phyloP scores from a whole-genome alignment of 257 asterid genomes.

The Solanum bulbocastanum region DNA sequence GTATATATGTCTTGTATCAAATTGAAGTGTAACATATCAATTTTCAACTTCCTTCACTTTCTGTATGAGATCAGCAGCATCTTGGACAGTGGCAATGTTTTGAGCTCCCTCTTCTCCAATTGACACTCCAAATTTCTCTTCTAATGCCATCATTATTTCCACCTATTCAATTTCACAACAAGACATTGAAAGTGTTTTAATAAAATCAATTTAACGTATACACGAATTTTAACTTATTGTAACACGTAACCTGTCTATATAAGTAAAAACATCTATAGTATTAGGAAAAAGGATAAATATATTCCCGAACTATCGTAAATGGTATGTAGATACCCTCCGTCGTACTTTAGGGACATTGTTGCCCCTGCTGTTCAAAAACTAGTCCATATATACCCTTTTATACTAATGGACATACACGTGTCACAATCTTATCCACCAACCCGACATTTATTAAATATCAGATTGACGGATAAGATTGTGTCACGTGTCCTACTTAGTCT shows the following conservation, averaged over 20 bases:
- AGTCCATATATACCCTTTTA: no score
- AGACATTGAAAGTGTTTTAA: background rate
- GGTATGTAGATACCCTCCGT: no score
- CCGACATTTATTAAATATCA: no score
- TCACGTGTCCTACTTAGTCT: no score
- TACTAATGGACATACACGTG: no score
- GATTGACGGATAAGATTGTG: no score
- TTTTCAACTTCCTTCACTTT: constrained; percentile 26
- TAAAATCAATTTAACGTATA: background rate
- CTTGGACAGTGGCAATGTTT: constrained; percentile 48
- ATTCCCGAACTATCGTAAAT: no score
- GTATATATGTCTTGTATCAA: background rate
- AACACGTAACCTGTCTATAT: background rate
- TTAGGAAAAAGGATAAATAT: no score
- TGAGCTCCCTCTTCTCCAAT: constrained; percentile 49
- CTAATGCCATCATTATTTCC: constrained; percentile 54
- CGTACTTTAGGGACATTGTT: no score
- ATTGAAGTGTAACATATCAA: background rate
- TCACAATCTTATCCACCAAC: no score
- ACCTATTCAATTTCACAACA: constrained; percentile 1
- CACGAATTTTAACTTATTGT: background rate
- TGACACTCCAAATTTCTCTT: constrained; percentile 42
- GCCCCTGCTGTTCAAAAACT: no score
- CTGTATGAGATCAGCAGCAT: constrained; percentile 53
- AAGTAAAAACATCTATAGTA: background rate